A percentile compares a stretch with the other conserved stretches of the same genome.
phyloP scores from a whole-genome alignment of 2,329 filamentous ascomycete genomes.

The Curvularia spicifera region DNA sequence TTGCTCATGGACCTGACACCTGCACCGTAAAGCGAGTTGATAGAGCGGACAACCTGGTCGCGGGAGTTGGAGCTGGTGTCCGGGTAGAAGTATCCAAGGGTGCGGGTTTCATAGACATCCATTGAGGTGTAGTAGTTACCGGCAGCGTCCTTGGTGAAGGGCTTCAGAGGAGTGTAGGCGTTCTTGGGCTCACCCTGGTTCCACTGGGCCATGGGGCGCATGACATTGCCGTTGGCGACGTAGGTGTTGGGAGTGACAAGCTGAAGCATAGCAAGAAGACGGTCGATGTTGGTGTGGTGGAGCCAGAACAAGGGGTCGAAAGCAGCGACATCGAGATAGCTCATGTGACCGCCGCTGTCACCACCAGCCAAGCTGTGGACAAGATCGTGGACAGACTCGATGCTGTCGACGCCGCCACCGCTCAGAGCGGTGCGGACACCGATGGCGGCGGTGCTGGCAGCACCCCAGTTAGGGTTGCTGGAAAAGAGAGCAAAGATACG shows the following conservation, averaged over 20 bases:
- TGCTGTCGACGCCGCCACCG: conserved; percentile 45
- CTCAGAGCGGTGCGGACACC: conserved; percentile 41
- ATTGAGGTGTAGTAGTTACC: conserved; percentile 56
- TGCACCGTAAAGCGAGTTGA: conserved; percentile 41
- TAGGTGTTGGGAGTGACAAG: conserved; percentile 72
- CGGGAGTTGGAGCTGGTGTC: conserved; percentile 39
- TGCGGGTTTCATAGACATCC: conserved; percentile 44
- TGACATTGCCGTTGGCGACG: conserved; percentile 57
- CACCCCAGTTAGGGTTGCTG: conserved; percentile 41
- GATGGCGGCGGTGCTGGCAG: conserved; percentile 38
- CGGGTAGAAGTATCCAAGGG: conserved; percentile 53
- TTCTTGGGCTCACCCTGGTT: conserved; percentile 58
- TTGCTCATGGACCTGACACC: conserved; percentile 51
- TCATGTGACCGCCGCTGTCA: conserved; percentile 71
- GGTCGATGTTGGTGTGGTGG: conserved; percentile 50
- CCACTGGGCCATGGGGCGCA: conserved; percentile 45
- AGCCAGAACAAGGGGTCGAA: conserved; percentile 72
- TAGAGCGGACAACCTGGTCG: conserved; percentile 32
- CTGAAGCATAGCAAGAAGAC: conserved; percentile 77
- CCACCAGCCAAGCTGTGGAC: conserved; percentile 46
- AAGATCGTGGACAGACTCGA: conserved; percentile 46
- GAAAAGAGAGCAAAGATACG: conserved; percentile 47
- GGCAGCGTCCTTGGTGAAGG: conserved; percentile 42
- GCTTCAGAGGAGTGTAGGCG: conserved; percentile 56
- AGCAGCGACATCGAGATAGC: conserved; percentile 73